Conservation (phyloP, 805 yeast species). For the Starmerella gropengiesseri region DNA sequence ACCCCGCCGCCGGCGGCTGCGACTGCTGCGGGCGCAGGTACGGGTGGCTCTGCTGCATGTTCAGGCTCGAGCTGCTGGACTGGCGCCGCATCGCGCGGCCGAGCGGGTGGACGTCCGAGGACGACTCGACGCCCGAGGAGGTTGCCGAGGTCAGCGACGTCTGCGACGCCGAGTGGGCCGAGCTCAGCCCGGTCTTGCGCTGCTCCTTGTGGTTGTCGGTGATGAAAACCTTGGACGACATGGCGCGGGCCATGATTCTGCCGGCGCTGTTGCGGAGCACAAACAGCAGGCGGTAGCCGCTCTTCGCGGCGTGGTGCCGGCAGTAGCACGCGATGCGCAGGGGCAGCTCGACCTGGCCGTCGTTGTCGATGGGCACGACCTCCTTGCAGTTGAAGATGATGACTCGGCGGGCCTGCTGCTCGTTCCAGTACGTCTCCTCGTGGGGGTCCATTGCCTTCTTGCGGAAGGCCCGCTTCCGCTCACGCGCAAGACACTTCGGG, state of each 20-base stretch:
- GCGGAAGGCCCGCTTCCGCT: constrained; percentile 85
- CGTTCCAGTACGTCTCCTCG: constrained; percentile 73
- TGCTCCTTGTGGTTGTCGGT: constrained; percentile 81
- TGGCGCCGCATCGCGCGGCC: neutral
- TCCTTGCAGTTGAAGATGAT: constrained; percentile 87
- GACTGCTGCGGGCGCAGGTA: constrained; percentile 4
- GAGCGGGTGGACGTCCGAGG: neutral
- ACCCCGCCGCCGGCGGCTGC: neutral
- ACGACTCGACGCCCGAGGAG: constrained; percentile 2
- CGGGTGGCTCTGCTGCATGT: constrained; percentile 5
- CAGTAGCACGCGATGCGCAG: constrained; percentile 90
- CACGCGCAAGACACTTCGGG: constrained; percentile 80
- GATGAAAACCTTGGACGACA: constrained; percentile 70
- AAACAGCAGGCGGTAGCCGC: constrained; percentile 68
- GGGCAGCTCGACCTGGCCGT: constrained; percentile 34
- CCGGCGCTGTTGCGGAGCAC: constrained; percentile 48
- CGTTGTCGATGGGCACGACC: constrained; percentile 37
- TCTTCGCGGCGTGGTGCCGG: constrained; percentile 83
- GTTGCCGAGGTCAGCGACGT: constrained; percentile 2
- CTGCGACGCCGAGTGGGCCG: constrained; percentile 1
- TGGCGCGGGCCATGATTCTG: constrained; percentile 56
- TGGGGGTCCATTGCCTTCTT: constrained; percentile 67
- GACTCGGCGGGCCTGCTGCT: constrained; percentile 64
- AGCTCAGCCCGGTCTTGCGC: constrained; percentile 4
- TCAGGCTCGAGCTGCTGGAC: constrained; percentile 3